A percentile compares a stretch with the other conserved stretches of the same genome.
Evolutionary conservation across 345 rosid species (phyloP).

Genomic region (Salix dunnii): DNA sequence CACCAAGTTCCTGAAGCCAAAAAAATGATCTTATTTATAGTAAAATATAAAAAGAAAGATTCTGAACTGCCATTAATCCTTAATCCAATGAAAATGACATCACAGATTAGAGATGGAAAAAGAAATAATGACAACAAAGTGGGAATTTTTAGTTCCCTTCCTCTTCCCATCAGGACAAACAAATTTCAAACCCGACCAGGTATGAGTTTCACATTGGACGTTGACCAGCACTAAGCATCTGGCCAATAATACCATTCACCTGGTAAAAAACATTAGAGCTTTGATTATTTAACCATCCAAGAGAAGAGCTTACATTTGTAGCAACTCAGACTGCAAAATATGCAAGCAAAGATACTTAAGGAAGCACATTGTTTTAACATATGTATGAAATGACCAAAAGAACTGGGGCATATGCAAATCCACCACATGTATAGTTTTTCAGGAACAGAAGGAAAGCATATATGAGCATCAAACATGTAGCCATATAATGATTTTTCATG

Average conservation of each 20-base stretch:
- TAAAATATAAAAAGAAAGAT: neutral
- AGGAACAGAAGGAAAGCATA: neutral
- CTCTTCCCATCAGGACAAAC: neutral
- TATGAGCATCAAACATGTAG: neutral
- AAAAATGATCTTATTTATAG: neutral
- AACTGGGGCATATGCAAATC: neutral
- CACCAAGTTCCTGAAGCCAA: neutral
- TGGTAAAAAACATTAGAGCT: constrained; percentile 23
- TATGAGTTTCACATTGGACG: constrained; percentile 48
- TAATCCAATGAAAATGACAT: neutral
- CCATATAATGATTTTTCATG: neutral
- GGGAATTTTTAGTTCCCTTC: neutral
- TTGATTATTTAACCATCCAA: constrained; percentile 1
- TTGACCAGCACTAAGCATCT: constrained; percentile 69
- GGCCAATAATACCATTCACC: constrained; percentile 85
- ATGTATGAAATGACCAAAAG: neutral
- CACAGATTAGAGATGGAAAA: neutral
- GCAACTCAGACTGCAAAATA: neutral
- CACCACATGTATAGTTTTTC: neutral
- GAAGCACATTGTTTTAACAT: neutral
- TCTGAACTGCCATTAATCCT: neutral
- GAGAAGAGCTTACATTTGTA: neutral
- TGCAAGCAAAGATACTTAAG: neutral
- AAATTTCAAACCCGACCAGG: neutral
- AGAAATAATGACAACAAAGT: neutral